Conservation (phyloP, 78 protist genomes). For the Dictyostelium brefeldianum region DNA sequence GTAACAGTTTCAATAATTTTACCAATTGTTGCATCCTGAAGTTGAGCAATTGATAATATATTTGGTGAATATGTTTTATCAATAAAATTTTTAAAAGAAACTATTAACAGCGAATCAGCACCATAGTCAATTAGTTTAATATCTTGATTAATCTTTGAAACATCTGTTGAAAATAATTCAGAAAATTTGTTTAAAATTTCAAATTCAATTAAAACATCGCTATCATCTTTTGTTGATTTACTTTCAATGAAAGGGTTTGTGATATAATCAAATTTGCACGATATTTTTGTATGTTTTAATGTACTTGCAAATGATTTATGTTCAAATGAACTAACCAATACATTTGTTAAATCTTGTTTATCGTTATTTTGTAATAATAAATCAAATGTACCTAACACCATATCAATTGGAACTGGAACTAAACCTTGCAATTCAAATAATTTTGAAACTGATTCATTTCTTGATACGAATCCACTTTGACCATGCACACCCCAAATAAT, state of each 20-base stretch:
- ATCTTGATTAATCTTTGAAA: background rate
- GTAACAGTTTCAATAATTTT: constrained; percentile 10
- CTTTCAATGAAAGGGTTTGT: background rate
- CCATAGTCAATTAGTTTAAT: constrained; percentile 44
- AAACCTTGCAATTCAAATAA: background rate
- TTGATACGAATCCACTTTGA: constrained; percentile 36
- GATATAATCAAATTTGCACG: background rate
- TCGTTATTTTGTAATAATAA: background rate
- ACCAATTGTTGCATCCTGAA: constrained; percentile 31
- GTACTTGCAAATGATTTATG: background rate
- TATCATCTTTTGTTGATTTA: background rate
- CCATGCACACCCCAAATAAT: constrained; percentile 75
- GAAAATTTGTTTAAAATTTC: background rate
- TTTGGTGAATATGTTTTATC: constrained; percentile 53
- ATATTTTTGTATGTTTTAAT: no score
- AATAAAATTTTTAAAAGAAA: constrained; percentile 51
- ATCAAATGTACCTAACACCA: background rate
- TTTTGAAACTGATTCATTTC: constrained; percentile 19
- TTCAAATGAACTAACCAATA: background rate
- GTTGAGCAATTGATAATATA: constrained; percentile 37
- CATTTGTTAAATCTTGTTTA: background rate
- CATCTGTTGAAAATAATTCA: background rate
- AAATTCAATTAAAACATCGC: background rate
- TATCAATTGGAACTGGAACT: background rate
- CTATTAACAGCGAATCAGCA: constrained; percentile 13